Percentiles rank a stretch among this genome's conserved stretches.
These are phyloP conservation scores for Hemerocallis citrina DNA, from an alignment of 106 monocot species.

Conservation along the genomic window DNA sequence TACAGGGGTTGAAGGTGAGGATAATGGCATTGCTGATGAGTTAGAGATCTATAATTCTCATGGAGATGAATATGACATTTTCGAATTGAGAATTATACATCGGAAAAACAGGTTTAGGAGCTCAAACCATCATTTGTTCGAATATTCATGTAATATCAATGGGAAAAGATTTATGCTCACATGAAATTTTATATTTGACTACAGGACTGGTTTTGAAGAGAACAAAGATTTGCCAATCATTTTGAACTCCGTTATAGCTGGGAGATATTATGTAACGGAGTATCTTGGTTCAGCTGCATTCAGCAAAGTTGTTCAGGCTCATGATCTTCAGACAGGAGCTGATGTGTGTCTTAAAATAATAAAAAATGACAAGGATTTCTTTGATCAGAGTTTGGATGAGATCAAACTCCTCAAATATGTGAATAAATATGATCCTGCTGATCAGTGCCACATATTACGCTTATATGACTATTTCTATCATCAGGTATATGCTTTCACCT, in stretches of 20 bases:
- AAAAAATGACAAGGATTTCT: conserved; percentile 96
- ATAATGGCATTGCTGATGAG: conserved; percentile 18
- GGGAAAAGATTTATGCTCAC: conserved; percentile 14
- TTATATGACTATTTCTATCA: conserved; percentile 92
- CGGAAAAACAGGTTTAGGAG: conserved; percentile 71
- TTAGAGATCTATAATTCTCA: conserved; percentile 23
- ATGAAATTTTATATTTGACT: conserved; percentile 8
- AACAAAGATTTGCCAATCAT: conserved; percentile 83
- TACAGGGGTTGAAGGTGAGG: conserved; percentile 21
- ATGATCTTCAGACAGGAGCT: conserved; percentile 68
- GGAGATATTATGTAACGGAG: conserved; percentile 88
- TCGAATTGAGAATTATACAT: conserved; percentile 85
- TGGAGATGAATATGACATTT: conserved; percentile 66
- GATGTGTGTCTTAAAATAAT: conserved; percentile 95
- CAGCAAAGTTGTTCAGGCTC: conserved; percentile 94
- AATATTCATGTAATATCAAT: conserved; percentile 2
- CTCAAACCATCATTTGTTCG: neutral
- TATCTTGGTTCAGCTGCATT: conserved; percentile 94
- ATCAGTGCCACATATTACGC: conserved; percentile 70
- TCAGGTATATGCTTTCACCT: conserved; percentile 39
- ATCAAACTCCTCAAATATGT: conserved; percentile 93
- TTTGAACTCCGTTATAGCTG: conserved; percentile 73
- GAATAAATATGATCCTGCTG: conserved; percentile 80
- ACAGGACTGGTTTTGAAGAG: conserved; percentile 96
- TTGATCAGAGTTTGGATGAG: conserved; percentile 98